phyloP scores from a whole-genome alignment of 2,329 filamentous ascomycete species.

The Aspergillus spinulosporus region DNA sequence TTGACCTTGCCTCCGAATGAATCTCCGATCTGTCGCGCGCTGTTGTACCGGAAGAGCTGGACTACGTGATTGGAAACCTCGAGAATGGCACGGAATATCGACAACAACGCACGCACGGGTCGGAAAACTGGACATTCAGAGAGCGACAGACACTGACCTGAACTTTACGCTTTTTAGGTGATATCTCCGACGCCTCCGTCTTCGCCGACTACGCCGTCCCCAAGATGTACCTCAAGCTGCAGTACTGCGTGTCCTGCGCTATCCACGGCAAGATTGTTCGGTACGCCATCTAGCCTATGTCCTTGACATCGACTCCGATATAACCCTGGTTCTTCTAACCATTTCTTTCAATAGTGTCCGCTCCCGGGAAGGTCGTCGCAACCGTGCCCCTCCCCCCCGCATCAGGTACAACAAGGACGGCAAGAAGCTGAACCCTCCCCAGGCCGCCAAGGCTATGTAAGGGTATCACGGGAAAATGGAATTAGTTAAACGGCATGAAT shows the following conservation, averaged over 20 bases:
- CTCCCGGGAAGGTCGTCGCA: slow-evolving; percentile 93
- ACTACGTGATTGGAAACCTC: slow-evolving; percentile 1
- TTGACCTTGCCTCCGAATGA: slow-evolving; percentile 36
- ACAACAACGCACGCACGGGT: slow-evolving; percentile 6
- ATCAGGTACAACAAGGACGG: slow-evolving; percentile 99
- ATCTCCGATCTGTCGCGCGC: slow-evolving; percentile 16
- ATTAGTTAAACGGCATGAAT: slow-evolving; percentile 36
- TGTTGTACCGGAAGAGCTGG: slow-evolving; percentile 18
- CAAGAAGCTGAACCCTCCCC: slow-evolving; percentile 96
- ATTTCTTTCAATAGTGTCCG: slow-evolving; percentile 70
- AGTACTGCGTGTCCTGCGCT: slow-evolving; percentile 99
- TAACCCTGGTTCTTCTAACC: slow-evolving; percentile 18
- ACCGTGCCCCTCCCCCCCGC: slow-evolving; percentile 95
- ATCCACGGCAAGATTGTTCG: slow-evolving; percentile 99
- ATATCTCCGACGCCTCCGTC: slow-evolving; percentile 99
- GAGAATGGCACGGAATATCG: background rate
- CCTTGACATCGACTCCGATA: background rate
- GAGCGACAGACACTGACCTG: slow-evolving; percentile 18
- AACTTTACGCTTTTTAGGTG: slow-evolving; percentile 62
- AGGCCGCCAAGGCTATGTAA: slow-evolving; percentile 65
- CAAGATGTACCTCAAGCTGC: slow-evolving; percentile 99
- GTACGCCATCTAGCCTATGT: slow-evolving; percentile 59
- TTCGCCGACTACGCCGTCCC: slow-evolving; percentile 99
- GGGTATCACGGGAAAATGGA: slow-evolving; percentile 30
- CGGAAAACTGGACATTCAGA: background rate